Base-by-base conservation (phyloP, 148 eudicot genomes). In the Polygonum maritimum region DNA sequence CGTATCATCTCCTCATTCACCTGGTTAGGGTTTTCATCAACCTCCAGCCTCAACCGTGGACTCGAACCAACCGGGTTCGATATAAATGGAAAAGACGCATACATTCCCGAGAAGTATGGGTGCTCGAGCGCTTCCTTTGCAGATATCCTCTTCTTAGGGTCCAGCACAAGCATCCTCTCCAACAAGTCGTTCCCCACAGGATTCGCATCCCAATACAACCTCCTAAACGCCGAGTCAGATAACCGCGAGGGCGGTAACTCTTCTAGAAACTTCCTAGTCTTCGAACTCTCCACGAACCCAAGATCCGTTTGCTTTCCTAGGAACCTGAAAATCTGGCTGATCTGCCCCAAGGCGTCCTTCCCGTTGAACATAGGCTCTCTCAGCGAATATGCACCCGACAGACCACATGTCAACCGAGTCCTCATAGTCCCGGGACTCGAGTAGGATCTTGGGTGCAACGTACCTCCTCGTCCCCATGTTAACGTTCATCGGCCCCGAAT, bases 391-490 rank as follows among this genome's bases (percentile, higher is more conserved):
- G 73, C 89, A 86, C 1, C 87, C 89, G 0, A 77, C 87, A 0
- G 87, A 78, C 89, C 87, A 86, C 0, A 86, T 69, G 57, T 86
- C 87, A 21, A 86, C 73, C 2, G 87, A 47, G 12, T n/a, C n/a
- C 85, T 19, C 5, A 80, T 71, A n/a, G n/a, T n/a, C n/a, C n/a
- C n/a, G n/a, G n/a, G n/a, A n/a, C n/a, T n/a, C n/a, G n/a, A n/a
- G n/a, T 3, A 86, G 79, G 2, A 86, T 79, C 81, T 84, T 87
- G 0, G 87, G 87, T 4, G 89, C 82, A 40, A 82, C 67, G 49
- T 86, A 86, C 84, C 86, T 79, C 12, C 83, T 81, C 0, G 86
- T 81, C 1, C 76, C 84, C 4, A 84, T 83, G n/a, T 75, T 75
- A 18, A 13, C 65, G 10, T 6, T n/a, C 12, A 10, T 26, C 1